A percentile compares a stretch with the other conserved stretches of the same genome.
Conservation (phyloP, 2,329 filamentous ascomycete species). For the Sporothrix humicola region DNA sequence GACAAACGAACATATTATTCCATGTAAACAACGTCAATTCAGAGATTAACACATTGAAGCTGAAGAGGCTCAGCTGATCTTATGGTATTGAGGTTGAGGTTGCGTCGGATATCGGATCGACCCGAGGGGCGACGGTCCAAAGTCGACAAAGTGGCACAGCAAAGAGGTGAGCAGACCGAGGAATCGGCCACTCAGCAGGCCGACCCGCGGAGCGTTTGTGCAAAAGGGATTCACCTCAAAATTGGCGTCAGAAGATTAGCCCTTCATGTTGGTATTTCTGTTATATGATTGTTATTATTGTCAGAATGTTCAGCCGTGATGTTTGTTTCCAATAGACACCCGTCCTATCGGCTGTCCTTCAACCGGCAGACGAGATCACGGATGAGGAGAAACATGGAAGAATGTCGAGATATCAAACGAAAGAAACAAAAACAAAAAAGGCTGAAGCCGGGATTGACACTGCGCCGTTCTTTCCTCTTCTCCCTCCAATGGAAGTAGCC, state of each 20-base stretch:
- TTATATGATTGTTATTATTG: background rate
- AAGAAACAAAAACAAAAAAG: background rate
- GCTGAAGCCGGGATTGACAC: constrained; percentile 4
- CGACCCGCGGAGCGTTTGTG: background rate
- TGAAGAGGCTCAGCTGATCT: background rate
- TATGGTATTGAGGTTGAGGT: background rate
- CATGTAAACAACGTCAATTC: too few species aligned
- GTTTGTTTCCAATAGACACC: constrained; percentile 3
- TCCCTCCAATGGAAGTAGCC: background rate
- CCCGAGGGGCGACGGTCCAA: background rate
- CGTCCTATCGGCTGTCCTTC: constrained; percentile 15
- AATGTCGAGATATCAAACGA: background rate
- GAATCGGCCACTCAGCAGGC: background rate
- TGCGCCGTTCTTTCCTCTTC: background rate
- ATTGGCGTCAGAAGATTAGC: background rate
- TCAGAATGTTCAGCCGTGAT: background rate
- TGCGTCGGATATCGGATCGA: constrained; percentile 8
- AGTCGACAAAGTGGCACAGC: constrained; percentile 7
- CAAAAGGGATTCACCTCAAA: background rate
- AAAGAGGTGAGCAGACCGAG: background rate
- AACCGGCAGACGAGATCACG: background rate
- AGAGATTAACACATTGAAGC: too few species aligned
- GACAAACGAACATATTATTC: too few species aligned
- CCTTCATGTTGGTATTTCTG: background rate
- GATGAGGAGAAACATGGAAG: background rate